These are phyloP conservation scores for Amyloporia xantha DNA, from an alignment of 768 basidiomycete genomes.

Conservation along the genomic window DNA sequence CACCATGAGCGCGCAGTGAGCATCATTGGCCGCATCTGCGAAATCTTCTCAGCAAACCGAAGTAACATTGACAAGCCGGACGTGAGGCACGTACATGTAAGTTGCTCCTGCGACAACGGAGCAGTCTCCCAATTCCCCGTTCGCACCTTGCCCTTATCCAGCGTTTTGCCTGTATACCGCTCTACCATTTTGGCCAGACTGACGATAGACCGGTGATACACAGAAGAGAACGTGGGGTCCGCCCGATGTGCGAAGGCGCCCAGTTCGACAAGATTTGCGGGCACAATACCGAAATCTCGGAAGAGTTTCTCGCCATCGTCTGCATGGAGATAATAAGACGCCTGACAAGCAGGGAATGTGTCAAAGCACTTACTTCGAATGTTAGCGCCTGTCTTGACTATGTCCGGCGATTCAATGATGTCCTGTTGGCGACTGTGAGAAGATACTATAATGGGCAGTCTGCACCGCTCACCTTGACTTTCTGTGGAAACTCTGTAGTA, in stretches of 20 bases:
- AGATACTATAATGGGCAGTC: neutral
- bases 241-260: slow-evolving; percentile 34
- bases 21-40: slow-evolving; percentile 47
- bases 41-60: neutral
- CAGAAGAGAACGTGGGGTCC: slow-evolving; percentile 29
- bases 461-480: slow-evolving; percentile 28
- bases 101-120: slow-evolving; percentile 30
- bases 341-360: neutral
- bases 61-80: neutral
- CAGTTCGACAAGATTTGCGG: slow-evolving; percentile 39
- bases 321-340: slow-evolving; percentile 10
- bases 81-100: slow-evolving; percentile 27
- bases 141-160: slow-evolving; percentile 41
- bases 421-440: slow-evolving; percentile 24
- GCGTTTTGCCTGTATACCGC: slow-evolving; percentile 31
- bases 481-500: slow-evolving; percentile 35
- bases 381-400: slow-evolving; percentile 42
- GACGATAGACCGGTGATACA: slow-evolving; percentile 34
- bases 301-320: slow-evolving; percentile 45
- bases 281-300: slow-evolving; percentile 38
- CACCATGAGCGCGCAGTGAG: slow-evolving; percentile 39
- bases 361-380: slow-evolving; percentile 33
- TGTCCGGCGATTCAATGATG: slow-evolving; percentile 34
- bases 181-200: slow-evolving; percentile 37
- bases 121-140: slow-evolving; percentile 39